Evolutionary conservation across 2,329 filamentous ascomycete genomes (phyloP).

Genomic region (Karstenula rhodostoma): DNA sequence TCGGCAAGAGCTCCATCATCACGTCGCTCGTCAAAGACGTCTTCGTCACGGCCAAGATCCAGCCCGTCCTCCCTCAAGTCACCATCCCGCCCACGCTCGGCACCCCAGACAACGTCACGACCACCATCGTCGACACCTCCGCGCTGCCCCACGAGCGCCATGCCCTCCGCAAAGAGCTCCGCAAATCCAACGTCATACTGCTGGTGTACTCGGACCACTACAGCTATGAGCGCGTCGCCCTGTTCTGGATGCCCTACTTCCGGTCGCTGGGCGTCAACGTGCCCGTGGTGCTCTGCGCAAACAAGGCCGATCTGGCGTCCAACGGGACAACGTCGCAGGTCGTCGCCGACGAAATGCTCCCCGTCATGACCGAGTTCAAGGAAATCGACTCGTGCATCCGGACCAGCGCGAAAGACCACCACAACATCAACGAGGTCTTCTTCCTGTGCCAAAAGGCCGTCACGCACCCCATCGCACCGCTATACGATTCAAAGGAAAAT

Average conservation of each 20-base stretch:
- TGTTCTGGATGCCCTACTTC: slow-evolving; percentile 99
- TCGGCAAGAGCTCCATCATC: slow-evolving; percentile 67
- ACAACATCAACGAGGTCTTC: slow-evolving; percentile 93
- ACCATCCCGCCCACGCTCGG: slow-evolving; percentile 93
- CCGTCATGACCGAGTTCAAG: slow-evolving; percentile 97
- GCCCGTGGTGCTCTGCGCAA: slow-evolving; percentile 93
- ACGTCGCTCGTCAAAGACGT: slow-evolving; percentile 96
- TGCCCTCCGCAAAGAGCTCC: slow-evolving; percentile 89
- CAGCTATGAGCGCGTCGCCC: slow-evolving; percentile 94
- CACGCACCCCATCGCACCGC: slow-evolving; percentile 92
- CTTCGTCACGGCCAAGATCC: slow-evolving; percentile 95
- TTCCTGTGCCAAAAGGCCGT: slow-evolving; percentile 98
- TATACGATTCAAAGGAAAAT: slow-evolving; percentile 93
- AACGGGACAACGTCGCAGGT: slow-evolving; percentile 82
- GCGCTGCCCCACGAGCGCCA: slow-evolving; percentile 92
- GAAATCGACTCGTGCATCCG: slow-evolving; percentile 98
- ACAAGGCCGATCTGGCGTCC: slow-evolving; percentile 89
- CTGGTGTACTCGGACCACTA: slow-evolving; percentile 98
- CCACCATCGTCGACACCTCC: slow-evolving; percentile 96
- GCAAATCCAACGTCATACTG: slow-evolving; percentile 95
- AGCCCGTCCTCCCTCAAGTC: slow-evolving; percentile 91
- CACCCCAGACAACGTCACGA: slow-evolving; percentile 95
- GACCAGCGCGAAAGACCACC: slow-evolving; percentile 88
- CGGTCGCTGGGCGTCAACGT: slow-evolving; percentile 98
- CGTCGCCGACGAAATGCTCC: slow-evolving; percentile 96